Evolutionary conservation across 495 filamentous ascomycete species (phyloP).

Genomic region (Daldinia decipiens): DNA sequence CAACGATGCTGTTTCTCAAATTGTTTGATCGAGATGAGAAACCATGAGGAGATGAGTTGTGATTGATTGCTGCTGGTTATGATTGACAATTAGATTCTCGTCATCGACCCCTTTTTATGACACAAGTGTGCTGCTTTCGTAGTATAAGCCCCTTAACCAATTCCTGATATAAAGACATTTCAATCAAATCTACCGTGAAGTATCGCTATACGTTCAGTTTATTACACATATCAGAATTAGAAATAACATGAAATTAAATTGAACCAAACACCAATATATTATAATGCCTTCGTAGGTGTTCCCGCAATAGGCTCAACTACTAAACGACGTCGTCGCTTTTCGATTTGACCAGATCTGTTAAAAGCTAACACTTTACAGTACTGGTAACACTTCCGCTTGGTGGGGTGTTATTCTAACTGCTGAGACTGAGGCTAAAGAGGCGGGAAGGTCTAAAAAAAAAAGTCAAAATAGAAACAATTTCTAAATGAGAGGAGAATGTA

Average conservation of each 20-base stretch:
- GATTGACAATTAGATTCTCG: constrained; percentile 20
- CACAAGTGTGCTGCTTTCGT: constrained; percentile 17
- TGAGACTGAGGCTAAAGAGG: not conserved
- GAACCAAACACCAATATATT: constrained; percentile 1
- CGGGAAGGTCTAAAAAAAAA: not conserved
- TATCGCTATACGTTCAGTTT: not conserved
- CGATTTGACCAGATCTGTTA: not conserved
- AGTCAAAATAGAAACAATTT: no score
- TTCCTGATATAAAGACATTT: constrained; percentile 4
- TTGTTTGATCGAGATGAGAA: not conserved
- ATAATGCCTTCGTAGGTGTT: constrained; percentile 28
- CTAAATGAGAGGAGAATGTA: not conserved
- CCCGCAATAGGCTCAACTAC: not conserved
- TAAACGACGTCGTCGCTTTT: not conserved
- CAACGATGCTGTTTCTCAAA: not conserved
- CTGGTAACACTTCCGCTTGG: no score
- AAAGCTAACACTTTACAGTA: no score
- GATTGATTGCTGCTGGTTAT: constrained; percentile 14
- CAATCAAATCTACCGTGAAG: not conserved
- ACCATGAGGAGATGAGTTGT: constrained; percentile 1
- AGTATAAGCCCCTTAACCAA: not conserved
- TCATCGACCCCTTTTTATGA: constrained; percentile 26
- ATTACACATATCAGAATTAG: not conserved
- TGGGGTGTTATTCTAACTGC: not conserved
- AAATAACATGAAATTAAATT: not conserved